Evolutionary conservation across 257 asterid species (phyloP).

Genomic region (Gentiana macrophylla): DNA sequence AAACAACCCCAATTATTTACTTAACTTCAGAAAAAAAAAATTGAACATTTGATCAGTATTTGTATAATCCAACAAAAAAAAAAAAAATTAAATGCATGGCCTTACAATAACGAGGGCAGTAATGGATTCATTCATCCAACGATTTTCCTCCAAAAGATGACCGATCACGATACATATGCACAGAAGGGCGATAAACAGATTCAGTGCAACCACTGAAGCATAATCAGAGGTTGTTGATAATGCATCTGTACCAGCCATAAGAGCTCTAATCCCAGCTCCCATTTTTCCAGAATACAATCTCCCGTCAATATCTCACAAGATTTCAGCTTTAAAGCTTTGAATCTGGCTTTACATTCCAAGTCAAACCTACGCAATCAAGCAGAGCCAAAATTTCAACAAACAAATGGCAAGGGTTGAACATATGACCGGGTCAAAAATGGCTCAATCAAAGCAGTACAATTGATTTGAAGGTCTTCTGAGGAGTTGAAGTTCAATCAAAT

Average conservation of each 20-base stretch:
- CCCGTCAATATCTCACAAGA: background rate
- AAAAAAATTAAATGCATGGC: background rate
- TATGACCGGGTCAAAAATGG: background rate
- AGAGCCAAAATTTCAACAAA: background rate
- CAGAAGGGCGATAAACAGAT: slow-evolving; percentile 69
- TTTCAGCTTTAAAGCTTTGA: slow-evolving; percentile 3
- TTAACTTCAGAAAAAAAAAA: too few relatives aligned
- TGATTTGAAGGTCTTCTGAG: slow-evolving; percentile 3
- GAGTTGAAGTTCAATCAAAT: background rate
- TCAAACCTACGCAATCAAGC: background rate
- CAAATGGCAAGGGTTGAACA: background rate
- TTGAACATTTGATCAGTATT: too few relatives aligned
- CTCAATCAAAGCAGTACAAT: background rate
- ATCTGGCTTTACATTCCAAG: too few relatives aligned
- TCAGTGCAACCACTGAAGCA: slow-evolving; percentile 64
- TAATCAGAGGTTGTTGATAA: slow-evolving; percentile 57
- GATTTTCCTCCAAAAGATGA: slow-evolving; percentile 87
- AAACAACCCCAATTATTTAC: background rate
- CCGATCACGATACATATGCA: slow-evolving; percentile 87
- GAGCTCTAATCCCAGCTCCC: slow-evolving; percentile 35
- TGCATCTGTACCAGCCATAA: slow-evolving; percentile 21
- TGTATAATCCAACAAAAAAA: too few relatives aligned
- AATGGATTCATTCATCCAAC: slow-evolving; percentile 98
- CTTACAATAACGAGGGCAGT: slow-evolving; percentile 75
- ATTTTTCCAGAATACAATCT: slow-evolving; percentile 15